Conservation (phyloP, 2,329 filamentous ascomycete species). For the Xylaria sp. region DNA sequence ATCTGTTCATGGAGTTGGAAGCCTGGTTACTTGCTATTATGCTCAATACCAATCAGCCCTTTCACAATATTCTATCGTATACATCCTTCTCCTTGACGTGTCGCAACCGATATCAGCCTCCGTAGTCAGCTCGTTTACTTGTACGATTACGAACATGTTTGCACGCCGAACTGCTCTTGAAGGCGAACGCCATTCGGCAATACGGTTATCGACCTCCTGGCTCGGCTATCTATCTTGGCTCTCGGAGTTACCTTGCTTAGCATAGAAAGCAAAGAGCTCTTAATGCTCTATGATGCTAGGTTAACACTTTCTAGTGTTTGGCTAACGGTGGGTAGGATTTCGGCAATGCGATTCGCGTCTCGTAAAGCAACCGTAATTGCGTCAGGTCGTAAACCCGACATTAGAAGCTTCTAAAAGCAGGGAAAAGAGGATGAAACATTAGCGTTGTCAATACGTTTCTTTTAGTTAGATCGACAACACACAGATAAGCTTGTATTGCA, state of each 20-base stretch:
- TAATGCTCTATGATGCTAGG: slow-evolving; percentile 36
- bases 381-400: slow-evolving; percentile 60
- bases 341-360: slow-evolving; percentile 74
- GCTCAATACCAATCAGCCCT: slow-evolving; percentile 22
- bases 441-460: not conserved
- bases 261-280: not conserved
- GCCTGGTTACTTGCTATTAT: slow-evolving; percentile 26
- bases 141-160: slow-evolving; percentile 1
- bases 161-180: not conserved
- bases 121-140: not conserved
- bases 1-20: slow-evolving; percentile 16
- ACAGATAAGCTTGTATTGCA: not conserved
- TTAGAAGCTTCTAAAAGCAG: slow-evolving; percentile 51
- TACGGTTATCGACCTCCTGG: not conserved
- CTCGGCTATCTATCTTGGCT: not conserved
- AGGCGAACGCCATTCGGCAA: not conserved
- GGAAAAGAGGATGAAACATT: not conserved
- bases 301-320: slow-evolving; percentile 64
- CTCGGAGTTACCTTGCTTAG: not conserved
- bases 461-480: not conserved
- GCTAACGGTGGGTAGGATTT: slow-evolving; percentile 70
- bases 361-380: slow-evolving; percentile 76
- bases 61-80: not conserved
- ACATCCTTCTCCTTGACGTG: not conserved
- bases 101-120: not conserved